Percentiles rank a stretch among this genome's conserved stretches.
Evolutionary conservation across 2,329 filamentous ascomycete species (phyloP).

Genomic region (Sarocladium brachiariae): DNA sequence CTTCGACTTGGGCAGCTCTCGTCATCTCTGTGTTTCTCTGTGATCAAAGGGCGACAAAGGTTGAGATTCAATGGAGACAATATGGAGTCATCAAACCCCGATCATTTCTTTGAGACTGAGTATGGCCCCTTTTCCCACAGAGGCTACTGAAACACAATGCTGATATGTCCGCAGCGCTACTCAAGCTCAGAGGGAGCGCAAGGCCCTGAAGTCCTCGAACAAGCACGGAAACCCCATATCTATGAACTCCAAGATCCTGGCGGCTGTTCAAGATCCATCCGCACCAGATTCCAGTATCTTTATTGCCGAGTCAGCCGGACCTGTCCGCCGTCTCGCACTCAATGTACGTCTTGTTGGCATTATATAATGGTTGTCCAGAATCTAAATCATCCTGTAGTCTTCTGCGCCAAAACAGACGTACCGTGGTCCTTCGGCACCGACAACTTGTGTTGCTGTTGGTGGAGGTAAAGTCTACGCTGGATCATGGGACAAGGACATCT

Average conservation of each 20-base stretch:
- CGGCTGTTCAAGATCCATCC: slow-evolving; percentile 60
- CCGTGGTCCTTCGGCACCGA: slow-evolving; percentile 68
- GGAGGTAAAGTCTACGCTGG: slow-evolving; percentile 70
- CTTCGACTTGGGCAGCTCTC: too few relatives aligned
- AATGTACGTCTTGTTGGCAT: slow-evolving; percentile 47
- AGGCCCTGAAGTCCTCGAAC: slow-evolving; percentile 66
- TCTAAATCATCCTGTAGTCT: slow-evolving; percentile 17
- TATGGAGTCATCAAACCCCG: slow-evolving; percentile 65
- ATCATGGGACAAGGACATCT: slow-evolving; percentile 90
- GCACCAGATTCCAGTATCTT: slow-evolving; percentile 55
- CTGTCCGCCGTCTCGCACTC: slow-evolving; percentile 64
- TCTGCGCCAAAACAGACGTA: slow-evolving; percentile 40
- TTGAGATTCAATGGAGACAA: slow-evolving; percentile 17
- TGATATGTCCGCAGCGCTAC: slow-evolving; percentile 33
- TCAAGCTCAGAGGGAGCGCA: slow-evolving; percentile 46
- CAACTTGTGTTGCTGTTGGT: slow-evolving; percentile 68
- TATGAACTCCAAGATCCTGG: slow-evolving; percentile 81
- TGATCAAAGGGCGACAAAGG: neutral
- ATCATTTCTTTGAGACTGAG: slow-evolving; percentile 92
- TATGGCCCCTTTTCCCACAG: slow-evolving; percentile 45
- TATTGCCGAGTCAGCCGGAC: slow-evolving; percentile 82
- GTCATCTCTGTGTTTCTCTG: neutral
- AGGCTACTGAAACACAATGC: neutral
- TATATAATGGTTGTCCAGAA: neutral
- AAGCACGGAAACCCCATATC: slow-evolving; percentile 73